Evolutionary conservation across 306 rosid species (phyloP), one percentile per base, ranked within the genome.

Genomic region (Ormosia emarginata): DNA sequence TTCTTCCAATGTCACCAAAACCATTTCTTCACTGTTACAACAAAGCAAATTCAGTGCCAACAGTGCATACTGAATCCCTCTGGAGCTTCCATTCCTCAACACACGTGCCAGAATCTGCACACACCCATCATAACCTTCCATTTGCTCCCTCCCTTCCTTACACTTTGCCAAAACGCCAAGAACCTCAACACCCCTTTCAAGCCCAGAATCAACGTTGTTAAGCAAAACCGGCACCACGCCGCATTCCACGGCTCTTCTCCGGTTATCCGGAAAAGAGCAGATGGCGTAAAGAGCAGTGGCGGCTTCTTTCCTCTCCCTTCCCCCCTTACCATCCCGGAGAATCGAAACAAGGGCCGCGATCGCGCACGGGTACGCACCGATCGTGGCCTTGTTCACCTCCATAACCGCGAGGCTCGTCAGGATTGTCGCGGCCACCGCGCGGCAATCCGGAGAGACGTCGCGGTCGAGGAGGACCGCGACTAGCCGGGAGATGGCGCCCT

Each of bases 351-450:
- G 83, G 14, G 90, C 88, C 2, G 75, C 80, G 37, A 94, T 88
- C 10, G 94, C 97, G 29, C 75, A 71, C 1, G 98, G 98, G 68
- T 84, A 88, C 0, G 89, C 91, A 4, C 98, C 98, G 67, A 94
- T 94, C 15, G 97, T 94, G 15, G 91, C 97, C 76, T 89, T 94
- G 75, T 94, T 94, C 10, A 94, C 98, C 62, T 94, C 97, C 78
- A 94, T 89, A 0, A 94, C 94, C 0, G 98, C 97, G 66, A 94
- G 75, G 78, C 98, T 94, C 2, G 98, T 94, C 81, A 94, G 57
- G 64, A 89, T 77, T 11, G 97, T 92, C 7, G 98, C 98, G 4
- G 98, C 94, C 2, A 92, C 81, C 7, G 98, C 98, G 13, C 97
- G 89, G 84, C 90, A 90, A 47, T 90, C 93, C 10, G 97, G 75